These are phyloP conservation scores for Leccinellum rugosiceps DNA, from an alignment of 768 basidiomycete species.

Conservation along the genomic window DNA sequence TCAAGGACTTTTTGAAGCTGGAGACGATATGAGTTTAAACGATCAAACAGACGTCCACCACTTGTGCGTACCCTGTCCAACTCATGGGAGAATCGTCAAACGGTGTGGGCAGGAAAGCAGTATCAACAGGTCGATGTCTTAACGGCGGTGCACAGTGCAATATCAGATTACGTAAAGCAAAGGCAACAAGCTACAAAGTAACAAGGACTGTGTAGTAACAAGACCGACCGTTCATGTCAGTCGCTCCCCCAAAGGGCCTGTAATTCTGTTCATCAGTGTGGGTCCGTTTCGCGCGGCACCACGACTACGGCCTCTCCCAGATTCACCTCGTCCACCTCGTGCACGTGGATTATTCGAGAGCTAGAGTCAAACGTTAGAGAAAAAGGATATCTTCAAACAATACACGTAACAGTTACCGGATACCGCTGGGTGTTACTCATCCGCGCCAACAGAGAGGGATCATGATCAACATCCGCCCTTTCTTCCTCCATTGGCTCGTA, in stretches of 20 bases:
- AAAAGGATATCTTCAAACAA: neutral
- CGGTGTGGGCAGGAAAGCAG: neutral
- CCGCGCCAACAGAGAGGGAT: conserved; percentile 23
- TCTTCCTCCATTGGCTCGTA: conserved; percentile 15
- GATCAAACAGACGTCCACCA: neutral
- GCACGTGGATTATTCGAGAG: conserved; percentile 13
- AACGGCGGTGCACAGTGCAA: neutral
- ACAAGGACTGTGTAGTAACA: too few relatives aligned
- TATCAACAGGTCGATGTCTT: neutral
- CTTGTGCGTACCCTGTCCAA: conserved; percentile 47
- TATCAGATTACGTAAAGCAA: conserved; percentile 17
- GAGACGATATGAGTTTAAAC: neutral
- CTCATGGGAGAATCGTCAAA: conserved; percentile 36
- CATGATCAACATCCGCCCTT: conserved; percentile 10
- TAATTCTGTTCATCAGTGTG: conserved; percentile 17
- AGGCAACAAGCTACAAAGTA: neutral
- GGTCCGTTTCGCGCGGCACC: conserved; percentile 16
- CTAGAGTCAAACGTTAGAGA: conserved; percentile 8
- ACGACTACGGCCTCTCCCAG: conserved; percentile 22
- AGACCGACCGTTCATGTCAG: too few relatives aligned
- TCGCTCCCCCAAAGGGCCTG: conserved; percentile 18
- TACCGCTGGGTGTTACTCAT: conserved; percentile 19
- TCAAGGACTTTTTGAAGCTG: conserved; percentile 93
- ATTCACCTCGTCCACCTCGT: conserved; percentile 24
- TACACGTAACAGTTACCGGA: conserved; percentile 17